phyloP scores from a whole-genome alignment of 129 eudicot species.

The Escallonia herrerae region DNA sequence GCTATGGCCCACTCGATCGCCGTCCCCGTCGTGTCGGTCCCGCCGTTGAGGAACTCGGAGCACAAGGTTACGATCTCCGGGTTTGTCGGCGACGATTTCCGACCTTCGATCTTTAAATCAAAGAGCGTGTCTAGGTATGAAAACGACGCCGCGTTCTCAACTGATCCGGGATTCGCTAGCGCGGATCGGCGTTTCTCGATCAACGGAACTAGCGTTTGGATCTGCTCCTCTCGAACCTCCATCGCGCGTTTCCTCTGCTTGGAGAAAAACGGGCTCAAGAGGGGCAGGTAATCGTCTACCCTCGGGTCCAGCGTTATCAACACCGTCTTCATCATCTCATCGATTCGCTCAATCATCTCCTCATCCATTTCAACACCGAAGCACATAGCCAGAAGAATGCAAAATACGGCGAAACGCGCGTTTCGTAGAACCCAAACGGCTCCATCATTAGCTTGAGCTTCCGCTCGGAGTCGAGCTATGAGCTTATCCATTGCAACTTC shows the following conservation, averaged over 20 bases:
- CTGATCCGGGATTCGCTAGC: slow-evolving; percentile 24
- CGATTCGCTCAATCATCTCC: slow-evolving; percentile 46
- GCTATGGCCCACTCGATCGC: slow-evolving; percentile 93
- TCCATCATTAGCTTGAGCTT: slow-evolving; percentile 47
- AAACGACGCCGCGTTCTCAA: slow-evolving; percentile 47
- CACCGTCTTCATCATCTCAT: slow-evolving; percentile 72
- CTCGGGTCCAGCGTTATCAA: slow-evolving; percentile 64
- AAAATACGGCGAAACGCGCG: slow-evolving; percentile 77
- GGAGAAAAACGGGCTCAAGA: slow-evolving; percentile 53
- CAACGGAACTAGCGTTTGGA: slow-evolving; percentile 48
- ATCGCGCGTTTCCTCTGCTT: slow-evolving; percentile 46
- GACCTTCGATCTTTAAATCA: slow-evolving; percentile 57
- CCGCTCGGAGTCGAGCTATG: slow-evolving; percentile 32
- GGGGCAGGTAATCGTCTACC: slow-evolving; percentile 65
- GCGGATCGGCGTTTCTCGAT: slow-evolving; percentile 44
- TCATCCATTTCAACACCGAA: slow-evolving; percentile 81
- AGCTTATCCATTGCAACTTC: slow-evolving; percentile 63
- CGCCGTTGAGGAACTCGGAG: slow-evolving; percentile 89
- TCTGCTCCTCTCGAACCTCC: slow-evolving; percentile 53
- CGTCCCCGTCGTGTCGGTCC: slow-evolving; percentile 87
- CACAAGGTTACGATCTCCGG: slow-evolving; percentile 73
- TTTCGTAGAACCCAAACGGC: slow-evolving; percentile 67
- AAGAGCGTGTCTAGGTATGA: slow-evolving; percentile 78
- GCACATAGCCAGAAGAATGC: slow-evolving; percentile 72
- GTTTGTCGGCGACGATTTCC: slow-evolving; percentile 36